phyloP scores from a whole-genome alignment of 495 filamentous ascomycete genomes.

The Rhizodiscina lignyota region DNA sequence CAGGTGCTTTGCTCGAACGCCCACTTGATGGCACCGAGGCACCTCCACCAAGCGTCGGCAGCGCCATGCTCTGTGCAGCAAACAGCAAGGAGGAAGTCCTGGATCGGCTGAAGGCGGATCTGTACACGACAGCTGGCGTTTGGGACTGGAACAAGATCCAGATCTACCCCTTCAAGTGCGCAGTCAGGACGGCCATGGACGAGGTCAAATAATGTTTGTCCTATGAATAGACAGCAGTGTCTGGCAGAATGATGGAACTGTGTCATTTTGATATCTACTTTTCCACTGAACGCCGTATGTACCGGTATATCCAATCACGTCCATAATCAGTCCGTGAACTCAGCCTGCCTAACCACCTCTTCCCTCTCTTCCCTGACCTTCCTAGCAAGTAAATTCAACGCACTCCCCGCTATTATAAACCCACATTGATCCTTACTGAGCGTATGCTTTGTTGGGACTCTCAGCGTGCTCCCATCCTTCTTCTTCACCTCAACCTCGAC shows the following conservation, averaged over 20 bases:
- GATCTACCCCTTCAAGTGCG: background rate
- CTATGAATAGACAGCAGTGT: no score
- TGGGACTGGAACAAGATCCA: constrained; percentile 2
- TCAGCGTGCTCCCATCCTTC: constrained; percentile 33
- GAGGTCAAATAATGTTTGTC: no score
- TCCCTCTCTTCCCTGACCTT: constrained; percentile 16
- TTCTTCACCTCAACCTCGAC: constrained; percentile 48
- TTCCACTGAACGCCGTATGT: no score
- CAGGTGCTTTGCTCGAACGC: no score
- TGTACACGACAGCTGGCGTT: background rate
- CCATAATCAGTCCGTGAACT: constrained; percentile 11
- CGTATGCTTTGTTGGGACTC: constrained; percentile 53
- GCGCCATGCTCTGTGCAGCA: background rate
- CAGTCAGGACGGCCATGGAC: background rate
- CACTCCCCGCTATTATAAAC: constrained; percentile 87
- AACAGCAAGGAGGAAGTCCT: constrained; percentile 2
- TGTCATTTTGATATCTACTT: no score
- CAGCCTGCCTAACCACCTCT: constrained; percentile 10
- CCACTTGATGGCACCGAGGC: background rate
- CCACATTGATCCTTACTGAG: constrained; percentile 74
- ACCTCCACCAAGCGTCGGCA: background rate
- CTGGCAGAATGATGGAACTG: no score
- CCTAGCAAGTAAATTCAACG: constrained; percentile 72
- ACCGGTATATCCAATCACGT: no score
- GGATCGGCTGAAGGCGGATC: constrained; percentile 1